Conservation (phyloP, 2,329 filamentous ascomycete genomes). For the Amylocarpus encephaloides region DNA sequence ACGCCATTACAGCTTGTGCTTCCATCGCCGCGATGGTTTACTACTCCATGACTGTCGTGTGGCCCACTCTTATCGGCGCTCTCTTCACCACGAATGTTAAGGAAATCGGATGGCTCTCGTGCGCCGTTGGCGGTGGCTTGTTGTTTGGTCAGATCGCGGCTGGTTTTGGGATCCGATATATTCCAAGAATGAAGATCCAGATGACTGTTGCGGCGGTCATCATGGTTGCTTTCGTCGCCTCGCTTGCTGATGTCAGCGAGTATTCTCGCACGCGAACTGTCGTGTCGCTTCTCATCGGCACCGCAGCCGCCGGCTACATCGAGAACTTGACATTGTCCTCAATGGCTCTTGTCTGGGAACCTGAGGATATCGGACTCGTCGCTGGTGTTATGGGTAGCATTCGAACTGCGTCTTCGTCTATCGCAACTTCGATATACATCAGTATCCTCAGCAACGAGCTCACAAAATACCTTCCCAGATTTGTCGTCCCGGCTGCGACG, state of each 20-base stretch:
- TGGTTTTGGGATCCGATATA: slow-evolving; percentile 8
- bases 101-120: slow-evolving; percentile 13
- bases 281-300: slow-evolving; percentile 31
- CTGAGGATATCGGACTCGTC: slow-evolving; percentile 41
- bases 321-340: slow-evolving; percentile 38
- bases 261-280: slow-evolving; percentile 21
- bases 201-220: slow-evolving; percentile 12
- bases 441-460: slow-evolving; percentile 35
- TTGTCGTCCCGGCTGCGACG: slow-evolving; percentile 33
- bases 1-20: slow-evolving; percentile 29
- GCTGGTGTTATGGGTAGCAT: slow-evolving; percentile 41
- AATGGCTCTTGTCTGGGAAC: slow-evolving; percentile 40
- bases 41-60: slow-evolving; percentile 32
- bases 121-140: slow-evolving; percentile 12
- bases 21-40: slow-evolving; percentile 32
- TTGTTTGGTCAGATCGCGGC: slow-evolving; percentile 10
- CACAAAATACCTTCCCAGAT: slow-evolving; percentile 29
- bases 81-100: slow-evolving; percentile 11
- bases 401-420: slow-evolving; percentile 37
- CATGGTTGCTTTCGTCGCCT: slow-evolving; percentile 13
- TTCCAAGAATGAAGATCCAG: slow-evolving; percentile 12
- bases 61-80: slow-evolving; percentile 21
- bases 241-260: slow-evolving; percentile 6
- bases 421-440: slow-evolving; percentile 34
- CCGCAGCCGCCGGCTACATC: slow-evolving; percentile 34